phyloP scores from a whole-genome alignment of 768 basidiomycete genomes.

The Psilocybe cyanescens region DNA sequence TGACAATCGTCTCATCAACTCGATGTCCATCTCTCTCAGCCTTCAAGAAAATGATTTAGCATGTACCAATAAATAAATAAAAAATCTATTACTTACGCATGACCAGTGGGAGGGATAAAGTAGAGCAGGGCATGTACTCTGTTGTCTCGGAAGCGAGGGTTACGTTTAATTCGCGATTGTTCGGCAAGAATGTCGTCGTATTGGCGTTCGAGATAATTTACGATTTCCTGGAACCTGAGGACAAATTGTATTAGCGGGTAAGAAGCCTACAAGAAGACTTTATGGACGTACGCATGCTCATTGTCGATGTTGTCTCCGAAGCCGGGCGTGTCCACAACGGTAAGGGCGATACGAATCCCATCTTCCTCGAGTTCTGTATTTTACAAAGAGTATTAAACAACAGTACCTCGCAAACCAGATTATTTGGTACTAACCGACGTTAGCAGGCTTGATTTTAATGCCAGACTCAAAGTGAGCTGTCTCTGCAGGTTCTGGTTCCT shows the following conservation, averaged over 20 bases:
- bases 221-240: conserved; percentile 83
- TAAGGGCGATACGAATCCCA: conserved; percentile 86
- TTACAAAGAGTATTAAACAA: not conserved
- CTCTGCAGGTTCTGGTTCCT: conserved; percentile 63
- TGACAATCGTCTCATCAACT: conserved; percentile 87
- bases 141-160: conserved; percentile 90
- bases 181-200: conserved; percentile 90
- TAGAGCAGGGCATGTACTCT: conserved; percentile 87
- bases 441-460: conserved; percentile 80
- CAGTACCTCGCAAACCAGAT: not conserved
- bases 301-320: conserved; percentile 94
- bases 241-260: conserved; percentile 3
- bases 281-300: conserved; percentile 69
- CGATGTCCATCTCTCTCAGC: conserved; percentile 90
- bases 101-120: conserved; percentile 90
- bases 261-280: not conserved
- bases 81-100: conserved; percentile 57
- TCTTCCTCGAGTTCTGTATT: conserved; percentile 85
- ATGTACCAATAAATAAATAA: not conserved
- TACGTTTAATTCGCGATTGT: conserved; percentile 92
- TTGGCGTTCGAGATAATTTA: conserved; percentile 86
- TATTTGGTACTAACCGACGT: conserved; percentile 60
- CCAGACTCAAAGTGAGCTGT: conserved; percentile 78
- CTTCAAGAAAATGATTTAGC: conserved; percentile 35
- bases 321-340: conserved; percentile 91